These are phyloP conservation scores for Heliocybe sulcata DNA, from an alignment of 1,284 basidiomycete genomes.

Conservation along the genomic window DNA sequence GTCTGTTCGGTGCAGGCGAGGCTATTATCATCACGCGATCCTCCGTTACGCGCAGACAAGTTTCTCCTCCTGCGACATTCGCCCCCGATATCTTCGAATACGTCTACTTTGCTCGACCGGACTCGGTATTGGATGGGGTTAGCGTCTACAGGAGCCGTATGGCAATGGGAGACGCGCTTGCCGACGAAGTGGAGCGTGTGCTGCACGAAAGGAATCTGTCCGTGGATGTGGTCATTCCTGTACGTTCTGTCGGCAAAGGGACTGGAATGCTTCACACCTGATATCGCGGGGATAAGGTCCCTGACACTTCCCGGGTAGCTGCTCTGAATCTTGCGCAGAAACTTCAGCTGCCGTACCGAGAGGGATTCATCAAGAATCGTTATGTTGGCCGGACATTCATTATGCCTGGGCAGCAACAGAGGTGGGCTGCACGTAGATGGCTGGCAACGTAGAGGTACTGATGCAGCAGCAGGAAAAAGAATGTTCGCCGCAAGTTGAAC, in stretches of 20 bases:
- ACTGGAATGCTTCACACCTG: not conserved
- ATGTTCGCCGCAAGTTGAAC: conserved; percentile 93
- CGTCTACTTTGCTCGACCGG: conserved; percentile 97
- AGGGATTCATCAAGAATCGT: conserved; percentile 99
- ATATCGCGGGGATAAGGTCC: conserved; percentile 46
- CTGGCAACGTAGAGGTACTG: not conserved
- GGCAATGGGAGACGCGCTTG: conserved; percentile 98
- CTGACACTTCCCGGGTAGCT: conserved; percentile 95
- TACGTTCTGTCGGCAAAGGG: conserved; percentile 22
- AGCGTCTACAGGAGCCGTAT: conserved; percentile 97
- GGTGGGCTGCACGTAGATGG: conserved; percentile 35
- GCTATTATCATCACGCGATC: conserved; percentile 91
- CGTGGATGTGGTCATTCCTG: conserved; percentile 96
- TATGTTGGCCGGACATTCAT: conserved; percentile 99
- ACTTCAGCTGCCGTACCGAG: conserved; percentile 87
- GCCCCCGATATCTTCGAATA: conserved; percentile 99
- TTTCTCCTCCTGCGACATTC: conserved; percentile 66
- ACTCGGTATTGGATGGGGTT: conserved; percentile 96
- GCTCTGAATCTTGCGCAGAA: conserved; percentile 94
- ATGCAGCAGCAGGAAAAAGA: conserved; percentile 66
- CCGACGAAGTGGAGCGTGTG: conserved; percentile 78
- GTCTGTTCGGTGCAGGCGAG: conserved; percentile 50
- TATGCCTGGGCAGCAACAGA: conserved; percentile 97
- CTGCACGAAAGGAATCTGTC: conserved; percentile 62
- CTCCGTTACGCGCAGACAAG: conserved; percentile 67